These are phyloP conservation scores for Tolypocladium tundrense DNA, from an alignment of 2,329 filamentous ascomycete species.

Conservation along the genomic window DNA sequence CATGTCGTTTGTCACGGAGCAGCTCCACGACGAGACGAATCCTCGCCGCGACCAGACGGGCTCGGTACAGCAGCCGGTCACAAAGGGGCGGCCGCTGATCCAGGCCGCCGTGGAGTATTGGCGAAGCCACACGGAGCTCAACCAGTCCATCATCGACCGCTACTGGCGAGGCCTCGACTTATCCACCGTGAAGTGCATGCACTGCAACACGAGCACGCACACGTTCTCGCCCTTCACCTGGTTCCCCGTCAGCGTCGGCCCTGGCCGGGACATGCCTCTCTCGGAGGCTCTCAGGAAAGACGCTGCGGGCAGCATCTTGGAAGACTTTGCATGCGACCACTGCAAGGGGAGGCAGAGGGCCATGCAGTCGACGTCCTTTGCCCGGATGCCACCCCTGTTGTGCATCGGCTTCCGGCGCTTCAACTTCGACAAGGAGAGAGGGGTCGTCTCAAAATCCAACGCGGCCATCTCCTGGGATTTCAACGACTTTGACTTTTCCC, in stretches of 20 bases:
- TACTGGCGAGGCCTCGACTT: slow-evolving; percentile 73
- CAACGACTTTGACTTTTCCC: slow-evolving; percentile 49
- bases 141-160: slow-evolving; percentile 66
- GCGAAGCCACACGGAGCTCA: slow-evolving; percentile 57
- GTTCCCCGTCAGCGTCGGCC: slow-evolving; percentile 32
- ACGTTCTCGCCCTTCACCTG: slow-evolving; percentile 42
- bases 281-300: slow-evolving; percentile 61
- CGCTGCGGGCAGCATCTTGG: slow-evolving; percentile 55
- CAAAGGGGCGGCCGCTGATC: slow-evolving; percentile 21
- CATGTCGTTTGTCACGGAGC: slow-evolving; percentile 69
- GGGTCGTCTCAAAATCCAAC: slow-evolving; percentile 50
- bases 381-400: slow-evolving; percentile 67
- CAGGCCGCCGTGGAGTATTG: slow-evolving; percentile 65
- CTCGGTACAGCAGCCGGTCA: slow-evolving; percentile 19
- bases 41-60: slow-evolving; percentile 31
- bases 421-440: slow-evolving; percentile 22
- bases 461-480: slow-evolving; percentile 69
- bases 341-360: slow-evolving; percentile 61
- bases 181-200: slow-evolving; percentile 58
- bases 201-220: slow-evolving; percentile 39
- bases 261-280: slow-evolving; percentile 23
- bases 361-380: slow-evolving; percentile 62
- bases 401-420: slow-evolving; percentile 65
- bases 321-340: slow-evolving; percentile 62
- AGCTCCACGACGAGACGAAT: slow-evolving; percentile 82